phyloP scores from a whole-genome alignment of 106 monocot genomes.

The Platanthera zijinensis region DNA sequence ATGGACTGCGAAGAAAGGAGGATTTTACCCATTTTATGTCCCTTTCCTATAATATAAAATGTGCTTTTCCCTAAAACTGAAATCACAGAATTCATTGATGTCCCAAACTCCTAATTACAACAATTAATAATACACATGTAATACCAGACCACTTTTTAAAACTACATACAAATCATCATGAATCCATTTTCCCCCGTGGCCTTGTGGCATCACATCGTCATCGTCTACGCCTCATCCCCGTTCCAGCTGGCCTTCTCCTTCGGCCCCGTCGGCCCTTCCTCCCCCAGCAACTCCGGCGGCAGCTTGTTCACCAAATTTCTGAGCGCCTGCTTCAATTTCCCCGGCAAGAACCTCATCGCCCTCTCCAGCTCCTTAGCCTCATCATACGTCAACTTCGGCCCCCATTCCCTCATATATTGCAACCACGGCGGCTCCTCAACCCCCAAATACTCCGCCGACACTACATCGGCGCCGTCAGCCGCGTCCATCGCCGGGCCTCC shows the following conservation, averaged over 20 bases:
- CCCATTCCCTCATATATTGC: slow-evolving; percentile 62
- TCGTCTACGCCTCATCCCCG: slow-evolving; percentile 28
- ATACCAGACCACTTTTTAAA: no score
- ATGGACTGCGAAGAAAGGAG: no score
- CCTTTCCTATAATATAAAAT: no score
- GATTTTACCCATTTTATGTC: no score
- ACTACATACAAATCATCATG: no score
- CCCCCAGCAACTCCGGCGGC: slow-evolving; percentile 50
- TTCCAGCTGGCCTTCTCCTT: slow-evolving; percentile 60
- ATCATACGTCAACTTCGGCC: slow-evolving; percentile 56
- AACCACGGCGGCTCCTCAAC: slow-evolving; percentile 62
- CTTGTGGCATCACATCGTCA: no score
- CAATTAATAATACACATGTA: no score
- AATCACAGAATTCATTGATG: no score
- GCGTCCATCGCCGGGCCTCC: slow-evolving; percentile 43
- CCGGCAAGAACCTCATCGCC: slow-evolving; percentile 41
- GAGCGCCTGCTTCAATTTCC: slow-evolving; percentile 28
- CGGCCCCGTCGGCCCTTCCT: slow-evolving; percentile 79
- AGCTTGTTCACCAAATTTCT: slow-evolving; percentile 36
- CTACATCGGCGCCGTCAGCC: slow-evolving; percentile 27
- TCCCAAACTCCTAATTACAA: no score
- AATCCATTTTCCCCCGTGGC: no score
- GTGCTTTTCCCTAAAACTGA: no score
- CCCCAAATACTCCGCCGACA: slow-evolving; percentile 45
- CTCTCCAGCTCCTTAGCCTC: slow-evolving; percentile 36